Percentiles rank a stretch among this genome's conserved stretches.
Evolutionary conservation across 257 asterid genomes (phyloP).

Genomic region (Przewalskia tangutica): DNA sequence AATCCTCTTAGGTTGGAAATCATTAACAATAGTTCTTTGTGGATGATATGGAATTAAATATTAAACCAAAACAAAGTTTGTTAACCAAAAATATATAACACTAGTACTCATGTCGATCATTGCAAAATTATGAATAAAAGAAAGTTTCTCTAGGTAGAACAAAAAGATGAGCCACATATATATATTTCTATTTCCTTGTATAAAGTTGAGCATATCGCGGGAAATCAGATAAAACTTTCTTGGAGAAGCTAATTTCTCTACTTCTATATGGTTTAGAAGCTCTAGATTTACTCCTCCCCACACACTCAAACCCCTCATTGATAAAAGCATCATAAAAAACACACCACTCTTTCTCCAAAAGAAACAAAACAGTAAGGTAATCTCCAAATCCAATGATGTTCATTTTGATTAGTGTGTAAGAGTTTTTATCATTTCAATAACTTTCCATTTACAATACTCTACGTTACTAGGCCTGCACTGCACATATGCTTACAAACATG

Average conservation of each 20-base stretch:
- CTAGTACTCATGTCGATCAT: conserved; percentile 16
- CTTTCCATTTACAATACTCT: neutral
- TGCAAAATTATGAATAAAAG: conserved; percentile 35
- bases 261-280: conserved; percentile 18
- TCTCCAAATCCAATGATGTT: conserved; percentile 33
- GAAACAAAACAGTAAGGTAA: conserved; percentile 23
- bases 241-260: conserved; percentile 33
- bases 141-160: conserved; percentile 23
- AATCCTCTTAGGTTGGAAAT: neutral
- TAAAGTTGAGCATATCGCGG: conserved; percentile 28
- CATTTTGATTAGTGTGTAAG: conserved; percentile 26
- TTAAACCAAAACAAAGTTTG: neutral
- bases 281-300: conserved; percentile 8
- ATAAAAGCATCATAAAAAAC: neutral
- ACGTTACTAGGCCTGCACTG: conserved; percentile 38
- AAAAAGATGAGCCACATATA: conserved; percentile 35
- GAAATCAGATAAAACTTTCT: conserved; percentile 26
- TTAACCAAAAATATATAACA: neutral
- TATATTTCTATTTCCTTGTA: neutral
- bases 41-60: neutral
- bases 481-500: conserved; percentile 14
- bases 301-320: neutral
- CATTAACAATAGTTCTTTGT: neutral
- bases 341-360: conserved; percentile 10
- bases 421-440: conserved; percentile 14